Conservation (phyloP, 495 filamentous ascomycete species). For the Usnea hakonensis region DNA sequence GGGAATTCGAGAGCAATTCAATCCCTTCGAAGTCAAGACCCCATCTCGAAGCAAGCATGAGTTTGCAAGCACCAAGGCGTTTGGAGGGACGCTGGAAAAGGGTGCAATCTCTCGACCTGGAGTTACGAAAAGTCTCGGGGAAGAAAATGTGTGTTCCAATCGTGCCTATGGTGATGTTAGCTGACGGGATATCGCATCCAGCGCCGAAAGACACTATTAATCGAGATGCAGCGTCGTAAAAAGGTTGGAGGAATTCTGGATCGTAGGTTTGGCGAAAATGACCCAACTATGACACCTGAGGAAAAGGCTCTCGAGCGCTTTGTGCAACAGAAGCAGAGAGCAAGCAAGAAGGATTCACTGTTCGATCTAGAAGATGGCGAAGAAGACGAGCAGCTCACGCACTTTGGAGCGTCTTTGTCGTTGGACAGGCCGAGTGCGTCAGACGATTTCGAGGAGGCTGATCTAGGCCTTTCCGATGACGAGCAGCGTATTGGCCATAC, state of each 20-base stretch:
- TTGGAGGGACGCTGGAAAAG: slow-evolving; percentile 42
- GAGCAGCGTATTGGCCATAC: slow-evolving; percentile 37
- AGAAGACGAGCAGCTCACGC: slow-evolving; percentile 63
- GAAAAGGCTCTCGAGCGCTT: slow-evolving; percentile 89
- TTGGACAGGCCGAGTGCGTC: slow-evolving; percentile 46
- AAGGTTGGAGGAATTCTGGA: slow-evolving; percentile 91
- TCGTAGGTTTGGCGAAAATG: slow-evolving; percentile 90
- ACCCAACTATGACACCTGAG: slow-evolving; percentile 87
- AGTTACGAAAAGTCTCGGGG: slow-evolving; percentile 74
- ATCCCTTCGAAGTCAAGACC: slow-evolving; percentile 88
- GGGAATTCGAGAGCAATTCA: slow-evolving; percentile 87
- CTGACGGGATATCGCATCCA: slow-evolving; percentile 56
- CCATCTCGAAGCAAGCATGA: slow-evolving; percentile 67
- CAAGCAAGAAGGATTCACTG: slow-evolving; percentile 60
- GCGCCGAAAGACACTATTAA: slow-evolving; percentile 70
- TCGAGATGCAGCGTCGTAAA: slow-evolving; percentile 76
- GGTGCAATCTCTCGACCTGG: slow-evolving; percentile 62
- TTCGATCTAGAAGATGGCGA: slow-evolving; percentile 91
- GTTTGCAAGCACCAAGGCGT: slow-evolving; percentile 52
- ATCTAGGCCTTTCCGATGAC: slow-evolving; percentile 50
- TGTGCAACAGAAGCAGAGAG: slow-evolving; percentile 68
- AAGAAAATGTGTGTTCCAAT: slow-evolving; percentile 60
- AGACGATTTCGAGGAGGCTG: slow-evolving; percentile 69
- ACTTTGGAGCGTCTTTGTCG: slow-evolving; percentile 66
- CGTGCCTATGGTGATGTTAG: slow-evolving; percentile 27